Evolutionary conservation across 495 filamentous ascomycete genomes (phyloP), one percentile per base, ranked within the genome.

Genomic region (Hypoxylon intermedium): DNA sequence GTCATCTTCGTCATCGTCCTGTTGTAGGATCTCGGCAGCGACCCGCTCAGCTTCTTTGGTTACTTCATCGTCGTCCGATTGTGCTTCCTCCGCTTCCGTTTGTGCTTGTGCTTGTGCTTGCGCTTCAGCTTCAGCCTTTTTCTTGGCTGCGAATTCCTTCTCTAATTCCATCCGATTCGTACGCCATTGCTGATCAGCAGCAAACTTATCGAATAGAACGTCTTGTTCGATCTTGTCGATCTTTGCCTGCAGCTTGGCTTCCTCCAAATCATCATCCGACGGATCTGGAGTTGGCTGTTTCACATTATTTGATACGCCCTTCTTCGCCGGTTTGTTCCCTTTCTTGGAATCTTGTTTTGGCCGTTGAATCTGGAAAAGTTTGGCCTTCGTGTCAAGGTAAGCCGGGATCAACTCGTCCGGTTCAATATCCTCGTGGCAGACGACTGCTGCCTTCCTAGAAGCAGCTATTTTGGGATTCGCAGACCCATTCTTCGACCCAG

Each of bases 151-250:
- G 1, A 79, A 82, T 40, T 85, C 81, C 65, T 75, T 80, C 55
- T 88, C 83, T 11, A 97, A 73, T n/a, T 82, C 79, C 33, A 88
- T 84, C 11, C 83, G 81, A 63, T 84, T 84, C 1, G 77, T 72
- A 48, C 77, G 80, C 94, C 94, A 98, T 57, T 84, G 71, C 23
- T 82, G 79, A 38, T 95, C 86, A 1, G 92, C 93, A 53, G 89
- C 79, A 42, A 82, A 78, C 47, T 83, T 81, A 67, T 98, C 93
- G 67, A 97, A 96, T 6, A 98, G 75, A 1, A 94, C 81, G 67
- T 98, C 94, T 9, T 86, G 86, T 62, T 92, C 89, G 26, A 97
- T 89, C 36, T 82, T 83, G 7, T 85, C 82, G 15, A 96, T 77
- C 68, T 91, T 93, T 9, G 83, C 79, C 28, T 86, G 79, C 1